Evolutionary conservation across 2,329 filamentous ascomycete species (phyloP), one percentile per base, ranked within the genome.

Genomic region (Ophiostoma himal-ulmi): DNA sequence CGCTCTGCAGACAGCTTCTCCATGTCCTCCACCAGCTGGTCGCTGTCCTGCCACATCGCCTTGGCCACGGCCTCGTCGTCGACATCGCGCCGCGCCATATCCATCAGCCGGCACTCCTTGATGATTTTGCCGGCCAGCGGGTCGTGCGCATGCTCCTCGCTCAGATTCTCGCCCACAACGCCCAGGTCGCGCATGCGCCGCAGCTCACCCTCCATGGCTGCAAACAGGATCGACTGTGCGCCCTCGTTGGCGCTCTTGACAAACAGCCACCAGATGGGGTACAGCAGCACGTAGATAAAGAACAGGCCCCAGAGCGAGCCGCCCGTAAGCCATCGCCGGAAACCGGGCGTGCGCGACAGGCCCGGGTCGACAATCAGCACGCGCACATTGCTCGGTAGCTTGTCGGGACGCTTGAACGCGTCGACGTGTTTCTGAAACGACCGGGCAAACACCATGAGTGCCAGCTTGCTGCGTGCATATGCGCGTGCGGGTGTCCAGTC

Each of bases 401-500:
- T 86, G 78, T 99, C 95, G 0, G 94, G 93, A 34, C 95, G 86
- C 76, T 91, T 87, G 79, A 96, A 96, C 1, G 89, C 82, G 74
- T 93, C 89, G 66, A 99, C 84, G 78, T 97, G 94, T 78, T 96
- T 95, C 80, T 98, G 94, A 78, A 94, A 97, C 10, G 94, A 91
- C 67, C 90, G 86, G 0, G 92, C 94, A 77, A 99, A 98, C 20
- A 91, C 88, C 84, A 94, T 96, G 65, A 97, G 83, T 0, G 95
- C 93, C 37, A 98, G 82, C 83, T 90, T 85, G 82, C 85, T 87
- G 80, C 86, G 82, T 76, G 91, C 83, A 76, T 89, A 92, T 22
- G 87, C 86, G 60, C 80, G 84, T 4, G 80, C 78, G 0, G 88
- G 83, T 0, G 86, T 83, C 84, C 87, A 88, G 67, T 80, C 80